Conservation (phyloP, 208 protist species). For the Phytomonas sp. region DNA sequence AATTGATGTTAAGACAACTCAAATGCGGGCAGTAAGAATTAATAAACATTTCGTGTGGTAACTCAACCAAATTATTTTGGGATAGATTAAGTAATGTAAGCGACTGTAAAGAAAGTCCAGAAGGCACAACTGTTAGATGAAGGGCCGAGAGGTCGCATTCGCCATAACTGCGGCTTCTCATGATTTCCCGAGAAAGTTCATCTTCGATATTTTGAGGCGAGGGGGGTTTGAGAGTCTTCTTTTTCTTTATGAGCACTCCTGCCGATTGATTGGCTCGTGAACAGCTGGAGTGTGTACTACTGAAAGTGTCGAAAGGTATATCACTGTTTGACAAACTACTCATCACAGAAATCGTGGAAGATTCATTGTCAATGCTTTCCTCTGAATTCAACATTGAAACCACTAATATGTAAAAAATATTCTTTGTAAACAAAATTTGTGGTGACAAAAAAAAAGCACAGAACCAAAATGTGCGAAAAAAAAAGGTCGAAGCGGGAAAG, state of each 20-base stretch:
- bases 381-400: neutral
- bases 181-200: constrained; percentile 46
- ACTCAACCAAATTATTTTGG: constrained; percentile 39
- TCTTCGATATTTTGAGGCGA: constrained; percentile 18
- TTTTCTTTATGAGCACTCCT: neutral
- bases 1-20: constrained; percentile 49
- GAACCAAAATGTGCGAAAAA: constrained; percentile 14
- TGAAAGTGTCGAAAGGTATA: neutral
- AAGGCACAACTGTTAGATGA: constrained; percentile 26
- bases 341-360: constrained; percentile 2
- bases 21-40: constrained; percentile 25
- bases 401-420: neutral
- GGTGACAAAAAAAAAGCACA: constrained; percentile 13
- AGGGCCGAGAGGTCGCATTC: constrained; percentile 62
- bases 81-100: constrained; percentile 46
- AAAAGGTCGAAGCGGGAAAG: constrained; percentile 1
- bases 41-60: constrained; percentile 40
- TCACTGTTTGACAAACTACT: neutral
- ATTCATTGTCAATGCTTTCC: neutral
- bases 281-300: neutral
- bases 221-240: constrained; percentile 19
- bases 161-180: constrained; percentile 24
- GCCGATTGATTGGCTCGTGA: neutral
- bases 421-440: constrained; percentile 8
- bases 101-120: constrained; percentile 24